Evolutionary conservation across 345 rosid species (phyloP).

Genomic region (Iberis pinnata): DNA sequence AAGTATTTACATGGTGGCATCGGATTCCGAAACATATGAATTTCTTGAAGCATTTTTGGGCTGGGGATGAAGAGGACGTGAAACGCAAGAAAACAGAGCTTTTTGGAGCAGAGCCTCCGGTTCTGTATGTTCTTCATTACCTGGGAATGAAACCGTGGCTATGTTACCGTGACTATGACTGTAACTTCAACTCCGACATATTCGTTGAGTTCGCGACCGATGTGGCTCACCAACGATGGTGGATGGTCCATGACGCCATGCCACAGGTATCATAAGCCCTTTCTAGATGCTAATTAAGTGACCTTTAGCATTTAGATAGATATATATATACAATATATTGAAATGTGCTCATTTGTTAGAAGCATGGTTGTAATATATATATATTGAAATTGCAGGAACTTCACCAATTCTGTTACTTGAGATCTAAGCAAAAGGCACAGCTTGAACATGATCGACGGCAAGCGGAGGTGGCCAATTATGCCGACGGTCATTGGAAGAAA

Average conservation of each 20-base stretch:
- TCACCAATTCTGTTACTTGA: conserved; percentile 68
- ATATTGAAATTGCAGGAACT: conserved; percentile 27
- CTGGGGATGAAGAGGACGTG: conserved; percentile 66
- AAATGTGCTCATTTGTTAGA: no score
- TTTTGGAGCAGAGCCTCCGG: conserved; percentile 77
- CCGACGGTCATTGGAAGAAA: conserved; percentile 68
- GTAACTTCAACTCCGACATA: conserved; percentile 87
- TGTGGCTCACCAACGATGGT: conserved; percentile 78
- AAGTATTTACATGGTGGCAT: conserved; percentile 98
- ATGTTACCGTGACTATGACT: conserved; percentile 87
- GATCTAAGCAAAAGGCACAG: conserved; percentile 89
- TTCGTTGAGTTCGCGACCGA: conserved; percentile 86
- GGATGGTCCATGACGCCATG: conserved; percentile 95
- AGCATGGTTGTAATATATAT: no score
- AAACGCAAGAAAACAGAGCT: conserved; percentile 61
- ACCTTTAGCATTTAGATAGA: not conserved
- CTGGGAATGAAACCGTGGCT: conserved; percentile 87
- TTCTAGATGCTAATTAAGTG: not conserved
- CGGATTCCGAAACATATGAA: conserved; percentile 81
- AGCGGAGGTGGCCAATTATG: conserved; percentile 67
- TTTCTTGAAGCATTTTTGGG: conserved; percentile 84
- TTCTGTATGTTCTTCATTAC: conserved; percentile 86
- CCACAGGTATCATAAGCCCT: conserved; percentile 37
- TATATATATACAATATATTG: no score
- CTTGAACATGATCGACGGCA: conserved; percentile 70